Evolutionary conservation across 2,329 filamentous ascomycete genomes (phyloP).

Genomic region (Cladosporium sp.): DNA sequence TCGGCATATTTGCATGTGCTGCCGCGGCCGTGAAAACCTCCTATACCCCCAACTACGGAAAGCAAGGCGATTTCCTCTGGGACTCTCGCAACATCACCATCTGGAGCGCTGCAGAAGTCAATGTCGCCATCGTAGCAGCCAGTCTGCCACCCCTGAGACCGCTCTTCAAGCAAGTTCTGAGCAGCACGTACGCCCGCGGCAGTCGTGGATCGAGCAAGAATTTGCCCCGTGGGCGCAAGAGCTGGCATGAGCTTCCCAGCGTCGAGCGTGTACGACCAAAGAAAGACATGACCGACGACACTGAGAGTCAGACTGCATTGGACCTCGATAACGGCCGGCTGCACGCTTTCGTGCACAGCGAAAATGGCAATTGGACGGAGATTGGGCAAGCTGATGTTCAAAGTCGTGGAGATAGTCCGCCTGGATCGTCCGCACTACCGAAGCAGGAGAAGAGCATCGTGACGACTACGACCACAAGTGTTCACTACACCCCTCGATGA

Average conservation of each 20-base stretch:
- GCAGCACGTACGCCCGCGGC: neutral
- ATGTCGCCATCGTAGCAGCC: conserved; percentile 24
- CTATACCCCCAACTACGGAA: neutral
- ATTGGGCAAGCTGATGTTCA: neutral
- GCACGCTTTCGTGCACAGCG: neutral
- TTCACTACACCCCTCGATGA: neutral
- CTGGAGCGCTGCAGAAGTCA: conserved; percentile 18
- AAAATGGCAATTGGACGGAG: neutral
- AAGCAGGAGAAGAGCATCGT: neutral
- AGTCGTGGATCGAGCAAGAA: neutral
- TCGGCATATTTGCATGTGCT: conserved; percentile 39
- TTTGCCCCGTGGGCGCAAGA: neutral
- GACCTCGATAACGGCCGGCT: neutral
- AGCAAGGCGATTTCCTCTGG: conserved; percentile 2
- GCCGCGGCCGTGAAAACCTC: neutral
- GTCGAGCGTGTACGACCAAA: neutral
- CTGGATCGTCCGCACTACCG: neutral
- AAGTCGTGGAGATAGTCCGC: neutral
- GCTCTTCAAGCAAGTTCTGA: conserved; percentile 12
- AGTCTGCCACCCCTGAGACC: conserved; percentile 18
- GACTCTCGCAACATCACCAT: conserved; percentile 5
- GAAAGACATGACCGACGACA: neutral
- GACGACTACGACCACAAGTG: neutral
- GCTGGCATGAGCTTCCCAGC: neutral
- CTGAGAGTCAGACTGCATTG: neutral